These are phyloP conservation scores for Calocera viscosa DNA, from an alignment of 768 basidiomycete genomes.

Conservation along the genomic window DNA sequence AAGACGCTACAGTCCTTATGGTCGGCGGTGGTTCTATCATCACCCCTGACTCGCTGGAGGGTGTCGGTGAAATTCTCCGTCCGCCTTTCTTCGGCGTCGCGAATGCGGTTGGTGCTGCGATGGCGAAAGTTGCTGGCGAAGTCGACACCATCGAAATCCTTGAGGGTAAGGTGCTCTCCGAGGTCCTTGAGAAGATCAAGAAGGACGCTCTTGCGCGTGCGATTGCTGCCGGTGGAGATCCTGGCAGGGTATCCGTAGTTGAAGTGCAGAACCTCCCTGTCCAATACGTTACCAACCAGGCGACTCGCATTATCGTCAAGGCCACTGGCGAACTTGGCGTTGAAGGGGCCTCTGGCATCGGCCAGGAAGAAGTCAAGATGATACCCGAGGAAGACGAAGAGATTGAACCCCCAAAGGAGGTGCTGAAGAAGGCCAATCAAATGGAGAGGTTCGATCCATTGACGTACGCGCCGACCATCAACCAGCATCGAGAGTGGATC, in stretches of 20 bases:
- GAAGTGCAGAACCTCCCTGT: constrained; percentile 47
- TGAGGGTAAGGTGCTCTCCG: constrained; percentile 22
- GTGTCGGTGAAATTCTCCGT: constrained; percentile 40
- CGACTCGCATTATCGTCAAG: constrained; percentile 46
- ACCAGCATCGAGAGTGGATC: constrained; percentile 32
- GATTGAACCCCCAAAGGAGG: background rate
- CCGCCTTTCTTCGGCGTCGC: constrained; percentile 35
- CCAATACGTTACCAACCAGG: constrained; percentile 41
- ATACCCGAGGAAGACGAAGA: constrained; percentile 9
- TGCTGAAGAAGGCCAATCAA: background rate
- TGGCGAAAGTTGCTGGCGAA: constrained; percentile 53
- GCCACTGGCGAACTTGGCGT: constrained; percentile 42
- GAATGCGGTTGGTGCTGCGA: constrained; percentile 32
- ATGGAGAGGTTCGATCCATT: constrained; percentile 22
- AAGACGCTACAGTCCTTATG: constrained; percentile 44
- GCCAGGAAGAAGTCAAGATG: constrained; percentile 9
- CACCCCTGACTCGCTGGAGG: constrained; percentile 38
- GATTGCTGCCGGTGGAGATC: constrained; percentile 36
- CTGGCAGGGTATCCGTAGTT: constrained; percentile 36
- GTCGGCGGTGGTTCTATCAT: constrained; percentile 58
- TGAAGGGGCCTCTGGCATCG: background rate
- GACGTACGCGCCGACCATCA: constrained; percentile 31
- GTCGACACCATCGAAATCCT: constrained; percentile 35
- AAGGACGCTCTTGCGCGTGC: constrained; percentile 35
- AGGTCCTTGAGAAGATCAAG: constrained; percentile 29